Conservation (phyloP, 2,329 filamentous ascomycete species). For the Stagonosporopsis vannaccii region DNA sequence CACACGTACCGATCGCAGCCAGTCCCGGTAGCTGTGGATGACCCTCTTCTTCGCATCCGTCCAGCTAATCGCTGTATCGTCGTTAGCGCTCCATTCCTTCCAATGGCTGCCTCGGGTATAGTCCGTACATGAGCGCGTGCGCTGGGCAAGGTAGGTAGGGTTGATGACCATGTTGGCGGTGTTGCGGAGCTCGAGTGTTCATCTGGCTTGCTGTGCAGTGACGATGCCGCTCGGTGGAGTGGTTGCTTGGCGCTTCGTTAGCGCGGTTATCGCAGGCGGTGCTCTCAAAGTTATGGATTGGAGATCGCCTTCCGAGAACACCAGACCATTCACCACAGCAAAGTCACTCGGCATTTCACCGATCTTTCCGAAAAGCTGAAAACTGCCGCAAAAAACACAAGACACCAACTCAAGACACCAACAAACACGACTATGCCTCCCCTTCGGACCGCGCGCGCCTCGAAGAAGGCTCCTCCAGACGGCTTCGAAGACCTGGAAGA, state of each 20-base stretch:
- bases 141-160: conserved; percentile 82
- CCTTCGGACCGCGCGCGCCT: conserved; percentile 72
- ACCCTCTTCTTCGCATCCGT: conserved; percentile 86
- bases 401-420: neutral
- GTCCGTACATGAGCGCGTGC: conserved; percentile 60
- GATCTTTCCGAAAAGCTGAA: neutral
- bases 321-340: neutral
- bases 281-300: conserved; percentile 24
- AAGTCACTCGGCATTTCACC: neutral
- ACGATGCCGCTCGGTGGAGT: conserved; percentile 45
- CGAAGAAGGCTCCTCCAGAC: conserved; percentile 82
- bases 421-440: conserved; percentile 69
- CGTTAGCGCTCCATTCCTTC: conserved; percentile 25
- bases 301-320: conserved; percentile 16
- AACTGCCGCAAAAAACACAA: neutral
- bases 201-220: conserved; percentile 32
- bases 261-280: conserved; percentile 28
- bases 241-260: conserved; percentile 39
- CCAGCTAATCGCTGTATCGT: conserved; percentile 79
- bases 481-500: conserved; percentile 90
- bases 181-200: conserved; percentile 35
- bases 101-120: conserved; percentile 24
- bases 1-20: conserved; percentile 88
- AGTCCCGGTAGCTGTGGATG: conserved; percentile 88
- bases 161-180: conserved; percentile 75